phyloP scores from a whole-genome alignment of 1,284 basidiomycete genomes.

The Marasmius tenuissimus region DNA sequence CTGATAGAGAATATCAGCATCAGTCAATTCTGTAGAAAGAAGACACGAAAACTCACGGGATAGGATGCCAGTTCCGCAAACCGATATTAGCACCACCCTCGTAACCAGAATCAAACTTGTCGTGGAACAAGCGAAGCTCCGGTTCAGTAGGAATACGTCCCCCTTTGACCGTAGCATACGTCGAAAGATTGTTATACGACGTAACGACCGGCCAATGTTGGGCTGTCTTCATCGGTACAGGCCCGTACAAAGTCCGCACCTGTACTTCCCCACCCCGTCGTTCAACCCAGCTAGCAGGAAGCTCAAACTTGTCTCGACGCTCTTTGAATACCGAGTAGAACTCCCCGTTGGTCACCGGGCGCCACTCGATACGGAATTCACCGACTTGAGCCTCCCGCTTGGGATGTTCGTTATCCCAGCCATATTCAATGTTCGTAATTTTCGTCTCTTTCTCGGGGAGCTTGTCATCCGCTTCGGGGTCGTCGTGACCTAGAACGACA shows the following conservation, averaged over 20 bases:
- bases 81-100: slow-evolving; percentile 82
- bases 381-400: slow-evolving; percentile 55
- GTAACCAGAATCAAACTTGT: slow-evolving; percentile 67
- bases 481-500: slow-evolving; percentile 82
- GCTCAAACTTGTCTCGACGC: slow-evolving; percentile 39
- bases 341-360: slow-evolving; percentile 85
- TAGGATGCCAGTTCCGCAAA: slow-evolving; percentile 91
- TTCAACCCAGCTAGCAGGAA: slow-evolving; percentile 73
- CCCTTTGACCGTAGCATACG: slow-evolving; percentile 82
- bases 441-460: slow-evolving; percentile 29
- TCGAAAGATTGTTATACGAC: slow-evolving; percentile 76
- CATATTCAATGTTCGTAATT: slow-evolving; percentile 71
- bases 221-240: slow-evolving; percentile 76
- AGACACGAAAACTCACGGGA: slow-evolving; percentile 62
- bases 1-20: slow-evolving; percentile 30
- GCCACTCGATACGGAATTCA: slow-evolving; percentile 75
- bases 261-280: slow-evolving; percentile 44
- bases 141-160: slow-evolving; percentile 91
- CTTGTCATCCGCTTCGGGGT: slow-evolving; percentile 74
- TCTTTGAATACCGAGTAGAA: slow-evolving; percentile 61
- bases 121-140: slow-evolving; percentile 81
- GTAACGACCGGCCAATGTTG: slow-evolving; percentile 87
- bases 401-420: slow-evolving; percentile 96
- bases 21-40: not conserved
- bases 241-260: slow-evolving; percentile 81